Conservation (phyloP, 179 eudicot species). For the Patellifolia procumbens region DNA sequence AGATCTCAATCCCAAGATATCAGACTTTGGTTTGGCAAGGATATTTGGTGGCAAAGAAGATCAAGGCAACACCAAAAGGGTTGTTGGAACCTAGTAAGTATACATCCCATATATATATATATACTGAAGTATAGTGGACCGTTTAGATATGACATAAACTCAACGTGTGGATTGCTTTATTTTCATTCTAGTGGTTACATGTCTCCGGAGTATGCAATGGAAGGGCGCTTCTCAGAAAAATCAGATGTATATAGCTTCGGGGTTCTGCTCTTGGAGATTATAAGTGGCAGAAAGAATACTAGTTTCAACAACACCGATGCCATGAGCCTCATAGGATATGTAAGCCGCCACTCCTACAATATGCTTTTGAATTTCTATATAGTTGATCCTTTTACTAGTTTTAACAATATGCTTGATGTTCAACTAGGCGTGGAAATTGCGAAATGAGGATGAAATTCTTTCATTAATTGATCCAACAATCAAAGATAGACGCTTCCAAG, state of each 20-base stretch:
- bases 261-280: constrained; percentile 47
- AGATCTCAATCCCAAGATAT: constrained; percentile 5
- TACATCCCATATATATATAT: background rate
- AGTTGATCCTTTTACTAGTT: background rate
- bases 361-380: background rate
- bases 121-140: background rate
- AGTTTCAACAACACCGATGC: constrained; percentile 29
- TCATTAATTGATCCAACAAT: constrained; percentile 33
- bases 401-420: background rate
- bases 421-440: constrained; percentile 40
- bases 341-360: constrained; percentile 13
- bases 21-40: constrained; percentile 29
- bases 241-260: constrained; percentile 56
- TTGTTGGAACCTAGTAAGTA: constrained; percentile 26
- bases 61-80: background rate
- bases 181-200: constrained; percentile 46
- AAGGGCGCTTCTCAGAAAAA: constrained; percentile 50
- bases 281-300: constrained; percentile 41
- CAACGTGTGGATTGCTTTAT: background rate
- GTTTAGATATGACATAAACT: background rate
- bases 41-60: constrained; percentile 15
- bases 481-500: constrained; percentile 9
- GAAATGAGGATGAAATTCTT: constrained; percentile 32
- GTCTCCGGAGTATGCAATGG: constrained; percentile 60
- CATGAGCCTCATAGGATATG: constrained; percentile 28